Conservation (phyloP, 768 basidiomycete genomes). For the Coprinopsis marcescibilis region DNA sequence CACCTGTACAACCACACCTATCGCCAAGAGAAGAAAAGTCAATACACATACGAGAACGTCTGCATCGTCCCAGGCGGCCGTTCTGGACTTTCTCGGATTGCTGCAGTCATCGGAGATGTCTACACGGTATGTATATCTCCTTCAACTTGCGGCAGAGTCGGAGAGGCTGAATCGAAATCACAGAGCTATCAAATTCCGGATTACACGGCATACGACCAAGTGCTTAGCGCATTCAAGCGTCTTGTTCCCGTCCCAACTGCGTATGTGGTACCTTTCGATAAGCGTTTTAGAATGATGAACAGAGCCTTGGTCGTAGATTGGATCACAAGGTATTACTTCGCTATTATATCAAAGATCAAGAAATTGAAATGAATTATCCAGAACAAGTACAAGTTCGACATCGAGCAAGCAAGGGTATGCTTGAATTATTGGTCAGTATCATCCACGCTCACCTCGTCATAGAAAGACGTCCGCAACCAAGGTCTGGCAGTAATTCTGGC, state of each 20-base stretch:
- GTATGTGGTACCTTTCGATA: slow-evolving; percentile 35
- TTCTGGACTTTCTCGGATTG: slow-evolving; percentile 83
- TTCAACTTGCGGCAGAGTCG: not conserved
- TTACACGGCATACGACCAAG: slow-evolving; percentile 86
- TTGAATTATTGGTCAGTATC: not conserved
- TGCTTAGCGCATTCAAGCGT: slow-evolving; percentile 79
- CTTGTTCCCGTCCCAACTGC: slow-evolving; percentile 88
- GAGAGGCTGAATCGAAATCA: slow-evolving; percentile 9
- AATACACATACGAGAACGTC: slow-evolving; percentile 90
- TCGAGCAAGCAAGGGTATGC: slow-evolving; percentile 67
- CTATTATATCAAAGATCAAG: slow-evolving; percentile 21
- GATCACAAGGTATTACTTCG: slow-evolving; percentile 29
- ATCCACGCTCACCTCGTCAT: not conserved
- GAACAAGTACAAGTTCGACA: slow-evolving; percentile 70
- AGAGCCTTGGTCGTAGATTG: slow-evolving; percentile 33
- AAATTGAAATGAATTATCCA: slow-evolving; percentile 16
- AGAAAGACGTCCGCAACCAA: slow-evolving; percentile 79
- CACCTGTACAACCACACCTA: slow-evolving; percentile 86
- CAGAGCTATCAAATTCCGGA: slow-evolving; percentile 89
- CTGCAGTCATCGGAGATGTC: slow-evolving; percentile 88
- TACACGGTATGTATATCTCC: slow-evolving; percentile 51
- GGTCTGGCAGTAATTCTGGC: slow-evolving; percentile 82
- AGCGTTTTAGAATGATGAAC: no score
- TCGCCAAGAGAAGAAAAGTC: slow-evolving; percentile 69
- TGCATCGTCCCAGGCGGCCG: slow-evolving; percentile 95